phyloP scores from a whole-genome alignment of 345 rosid genomes.

The Draba incana region DNA sequence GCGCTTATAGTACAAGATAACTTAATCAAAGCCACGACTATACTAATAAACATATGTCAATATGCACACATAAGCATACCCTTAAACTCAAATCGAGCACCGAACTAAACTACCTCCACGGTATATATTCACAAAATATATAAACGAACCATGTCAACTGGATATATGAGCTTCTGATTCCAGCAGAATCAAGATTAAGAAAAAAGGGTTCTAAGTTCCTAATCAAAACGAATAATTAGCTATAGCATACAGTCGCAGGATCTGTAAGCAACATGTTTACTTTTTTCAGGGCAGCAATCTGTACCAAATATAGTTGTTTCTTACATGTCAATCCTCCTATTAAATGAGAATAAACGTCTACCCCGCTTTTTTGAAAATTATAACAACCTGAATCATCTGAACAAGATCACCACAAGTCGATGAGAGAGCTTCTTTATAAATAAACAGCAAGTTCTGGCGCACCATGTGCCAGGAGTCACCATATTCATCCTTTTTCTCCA shows the following conservation, averaged over 20 bases:
- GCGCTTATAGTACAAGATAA: conserved; percentile 8
- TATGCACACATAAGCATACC: conserved; percentile 15
- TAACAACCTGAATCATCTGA: conserved; percentile 73
- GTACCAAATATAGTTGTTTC: not conserved
- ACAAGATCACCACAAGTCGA: conserved; percentile 65
- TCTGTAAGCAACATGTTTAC: not conserved
- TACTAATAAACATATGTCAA: not conserved
- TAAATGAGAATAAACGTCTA: not conserved
- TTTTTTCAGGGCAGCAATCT: conserved; percentile 6
- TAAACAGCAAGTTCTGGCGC: conserved; percentile 60
- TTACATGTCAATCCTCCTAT: conserved; percentile 10
- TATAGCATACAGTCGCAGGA: conserved; percentile 17
- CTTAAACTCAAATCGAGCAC: conserved; percentile 18
- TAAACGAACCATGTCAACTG: conserved; percentile 13
- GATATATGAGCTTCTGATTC: conserved; percentile 15
- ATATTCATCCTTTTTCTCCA: conserved; percentile 60
- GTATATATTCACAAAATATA: conserved; percentile 22
- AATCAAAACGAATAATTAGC: not conserved
- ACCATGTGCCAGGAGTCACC: conserved; percentile 61
- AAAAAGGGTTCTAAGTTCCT: conserved; percentile 3
- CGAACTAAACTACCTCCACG: conserved; percentile 18
- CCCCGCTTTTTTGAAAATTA: conserved; percentile 29
- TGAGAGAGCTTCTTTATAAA: conserved; percentile 78
- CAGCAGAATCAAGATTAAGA: not conserved
- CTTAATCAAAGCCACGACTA: conserved; percentile 2